Conservation (phyloP, 169 alveolate species). For the Plasmodium berghei region DNA sequence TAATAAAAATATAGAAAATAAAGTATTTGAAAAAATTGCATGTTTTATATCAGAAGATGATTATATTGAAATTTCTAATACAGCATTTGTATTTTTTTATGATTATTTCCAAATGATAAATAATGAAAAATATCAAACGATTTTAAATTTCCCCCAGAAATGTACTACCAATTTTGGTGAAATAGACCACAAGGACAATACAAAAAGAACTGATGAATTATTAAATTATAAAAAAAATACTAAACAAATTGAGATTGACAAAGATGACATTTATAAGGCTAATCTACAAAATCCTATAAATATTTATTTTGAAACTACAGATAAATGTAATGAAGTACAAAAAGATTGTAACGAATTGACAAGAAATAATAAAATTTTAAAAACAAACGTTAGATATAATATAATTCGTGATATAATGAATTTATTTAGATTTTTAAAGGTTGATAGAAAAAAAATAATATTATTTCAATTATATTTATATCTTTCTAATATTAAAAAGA, state of each 20-base stretch:
- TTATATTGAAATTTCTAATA: constrained; percentile 72
- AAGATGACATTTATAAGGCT: background rate
- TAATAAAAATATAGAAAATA: constrained; percentile 58
- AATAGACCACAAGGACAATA: constrained; percentile 4
- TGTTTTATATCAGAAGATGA: constrained; percentile 65
- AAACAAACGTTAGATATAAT: background rate
- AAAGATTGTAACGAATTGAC: constrained; percentile 11
- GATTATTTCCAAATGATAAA: constrained; percentile 47
- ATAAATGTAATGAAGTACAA: background rate
- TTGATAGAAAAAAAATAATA: constrained; percentile 47
- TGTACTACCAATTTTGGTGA: constrained; percentile 8
- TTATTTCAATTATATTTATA: constrained; percentile 62
- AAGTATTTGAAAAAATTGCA: constrained; percentile 38
- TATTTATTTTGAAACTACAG: background rate
- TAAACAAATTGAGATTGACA: constrained; percentile 1
- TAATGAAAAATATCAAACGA: constrained; percentile 14
- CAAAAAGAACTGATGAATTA: background rate
- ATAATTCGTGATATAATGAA: constrained; percentile 20
- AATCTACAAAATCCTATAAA: constrained; percentile 13
- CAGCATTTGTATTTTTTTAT: constrained; percentile 37
- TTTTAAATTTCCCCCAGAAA: background rate
- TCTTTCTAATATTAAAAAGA: constrained; percentile 36
- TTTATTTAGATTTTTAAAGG: constrained; percentile 46
- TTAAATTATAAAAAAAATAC: constrained; percentile 1
- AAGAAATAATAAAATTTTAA: background rate